These are phyloP conservation scores for Monosporascus sp. DNA, from an alignment of 2,329 filamentous ascomycete species.

Conservation along the genomic window DNA sequence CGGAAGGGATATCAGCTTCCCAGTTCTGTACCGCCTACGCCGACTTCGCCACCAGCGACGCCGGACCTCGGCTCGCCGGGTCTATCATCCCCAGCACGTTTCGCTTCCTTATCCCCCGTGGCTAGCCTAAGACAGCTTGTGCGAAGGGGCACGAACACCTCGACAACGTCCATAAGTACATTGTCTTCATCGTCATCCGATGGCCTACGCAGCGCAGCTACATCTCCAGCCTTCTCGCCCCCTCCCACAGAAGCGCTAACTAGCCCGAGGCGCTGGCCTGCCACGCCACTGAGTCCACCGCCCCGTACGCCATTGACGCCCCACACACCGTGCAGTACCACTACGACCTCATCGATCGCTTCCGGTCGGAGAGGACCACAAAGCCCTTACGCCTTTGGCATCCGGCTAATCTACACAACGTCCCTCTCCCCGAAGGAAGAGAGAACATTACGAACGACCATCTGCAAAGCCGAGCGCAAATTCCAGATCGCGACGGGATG, in stretches of 20 bases:
- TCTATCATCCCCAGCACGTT: slow-evolving; percentile 24
- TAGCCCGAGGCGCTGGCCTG: slow-evolving; percentile 25
- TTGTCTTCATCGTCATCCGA: slow-evolving; percentile 17
- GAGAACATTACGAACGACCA: slow-evolving; percentile 40
- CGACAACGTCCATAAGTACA: slow-evolving; percentile 25
- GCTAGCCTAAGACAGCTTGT: slow-evolving; percentile 35
- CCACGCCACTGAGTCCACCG: slow-evolving; percentile 35
- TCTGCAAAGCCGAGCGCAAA: slow-evolving; percentile 49
- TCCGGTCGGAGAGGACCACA: slow-evolving; percentile 14
- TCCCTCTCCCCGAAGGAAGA: slow-evolving; percentile 42
- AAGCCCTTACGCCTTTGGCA: slow-evolving; percentile 37
- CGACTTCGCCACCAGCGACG: slow-evolving; percentile 22
- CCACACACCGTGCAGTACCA: slow-evolving; percentile 32
- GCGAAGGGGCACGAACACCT: slow-evolving; percentile 31
- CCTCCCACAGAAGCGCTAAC: slow-evolving; percentile 10
- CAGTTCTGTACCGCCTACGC: slow-evolving; percentile 27
- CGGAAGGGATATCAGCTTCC: slow-evolving; percentile 52
- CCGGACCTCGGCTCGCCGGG: slow-evolving; percentile 27
- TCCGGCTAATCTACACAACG: slow-evolving; percentile 46
- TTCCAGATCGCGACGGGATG: slow-evolving; percentile 28
- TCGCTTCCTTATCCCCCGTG: slow-evolving; percentile 22
- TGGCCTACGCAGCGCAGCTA: slow-evolving; percentile 5
- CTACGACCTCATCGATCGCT: slow-evolving; percentile 25
- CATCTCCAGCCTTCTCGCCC: slow-evolving; percentile 18
- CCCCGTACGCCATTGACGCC: slow-evolving; percentile 44